These are phyloP conservation scores for Backusella westeae DNA, from an alignment of 192 early-diverging fungal species.

Conservation along the genomic window DNA sequence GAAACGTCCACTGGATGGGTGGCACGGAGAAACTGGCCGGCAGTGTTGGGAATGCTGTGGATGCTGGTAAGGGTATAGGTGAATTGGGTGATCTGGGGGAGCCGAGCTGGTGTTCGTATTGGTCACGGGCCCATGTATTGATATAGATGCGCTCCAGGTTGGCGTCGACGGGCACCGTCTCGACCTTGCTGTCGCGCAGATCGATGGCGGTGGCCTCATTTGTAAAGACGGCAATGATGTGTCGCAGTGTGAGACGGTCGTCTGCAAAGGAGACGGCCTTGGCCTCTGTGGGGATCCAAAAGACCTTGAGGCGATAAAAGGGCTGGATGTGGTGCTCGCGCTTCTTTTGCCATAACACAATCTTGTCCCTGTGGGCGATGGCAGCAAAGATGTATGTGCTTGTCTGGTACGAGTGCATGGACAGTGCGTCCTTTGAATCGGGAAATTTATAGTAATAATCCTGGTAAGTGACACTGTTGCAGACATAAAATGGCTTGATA, in stretches of 20 bases:
- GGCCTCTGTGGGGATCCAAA: slow-evolving; percentile 33
- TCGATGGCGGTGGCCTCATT: slow-evolving; percentile 28
- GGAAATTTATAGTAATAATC: slow-evolving; percentile 33
- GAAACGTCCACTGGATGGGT: slow-evolving; percentile 28
- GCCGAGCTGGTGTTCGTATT: slow-evolving; percentile 5
- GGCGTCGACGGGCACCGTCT: slow-evolving; percentile 24
- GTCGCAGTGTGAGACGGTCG: slow-evolving; percentile 20
- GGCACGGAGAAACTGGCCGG: slow-evolving; percentile 17
- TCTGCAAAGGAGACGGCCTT: slow-evolving; percentile 30
- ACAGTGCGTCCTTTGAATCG: slow-evolving; percentile 25
- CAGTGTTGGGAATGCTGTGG: not conserved
- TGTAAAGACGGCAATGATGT: slow-evolving; percentile 30
- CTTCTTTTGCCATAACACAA: slow-evolving; percentile 32
- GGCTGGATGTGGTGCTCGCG: slow-evolving; percentile 1
- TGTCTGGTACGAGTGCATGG: slow-evolving; percentile 28
- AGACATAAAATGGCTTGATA: not conserved
- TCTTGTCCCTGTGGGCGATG: slow-evolving; percentile 18
- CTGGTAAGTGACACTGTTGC: not conserved
- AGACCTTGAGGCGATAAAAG: slow-evolving; percentile 19
- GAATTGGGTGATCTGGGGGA: not conserved
- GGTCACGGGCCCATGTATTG: not conserved
- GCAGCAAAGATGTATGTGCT: slow-evolving; percentile 25
- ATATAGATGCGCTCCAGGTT: slow-evolving; percentile 17
- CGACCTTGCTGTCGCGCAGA: slow-evolving; percentile 25
- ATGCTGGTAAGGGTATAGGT: not conserved